These are phyloP conservation scores for Oropetium thomaeum DNA, from an alignment of 176 grass and related monocot species.

Conservation along the genomic window DNA sequence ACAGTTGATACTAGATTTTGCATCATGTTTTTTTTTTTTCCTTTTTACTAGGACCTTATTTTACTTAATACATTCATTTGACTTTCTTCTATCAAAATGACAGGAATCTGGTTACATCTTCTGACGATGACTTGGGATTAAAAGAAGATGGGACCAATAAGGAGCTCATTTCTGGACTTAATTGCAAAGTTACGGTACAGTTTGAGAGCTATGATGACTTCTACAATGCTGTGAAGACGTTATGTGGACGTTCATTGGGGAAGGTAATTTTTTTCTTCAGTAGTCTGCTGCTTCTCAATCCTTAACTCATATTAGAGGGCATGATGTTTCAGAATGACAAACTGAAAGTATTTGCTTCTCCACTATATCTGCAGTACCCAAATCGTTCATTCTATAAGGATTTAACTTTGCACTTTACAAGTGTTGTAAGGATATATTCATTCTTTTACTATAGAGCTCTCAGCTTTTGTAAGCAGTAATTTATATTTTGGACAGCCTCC, in stretches of 20 bases:
- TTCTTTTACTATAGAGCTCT: conserved; percentile 9
- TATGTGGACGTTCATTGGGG: conserved; percentile 75
- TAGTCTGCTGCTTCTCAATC: conserved; percentile 7
- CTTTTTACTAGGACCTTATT: background rate
- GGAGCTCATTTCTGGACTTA: conserved; percentile 75
- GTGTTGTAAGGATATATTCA: background rate
- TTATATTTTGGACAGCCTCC: too few species aligned
- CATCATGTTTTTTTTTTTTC: background rate
- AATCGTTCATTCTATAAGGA: too few species aligned
- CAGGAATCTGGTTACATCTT: conserved; percentile 71
- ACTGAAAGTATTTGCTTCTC: background rate
- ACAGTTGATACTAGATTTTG: background rate
- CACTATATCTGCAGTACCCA: too few species aligned
- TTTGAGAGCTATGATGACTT: conserved; percentile 85
- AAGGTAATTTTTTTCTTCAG: conserved; percentile 51
- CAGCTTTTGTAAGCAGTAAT: background rate
- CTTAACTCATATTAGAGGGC: background rate
- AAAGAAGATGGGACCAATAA: conserved; percentile 42
- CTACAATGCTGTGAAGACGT: conserved; percentile 74
- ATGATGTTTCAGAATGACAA: background rate
- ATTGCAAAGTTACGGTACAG: conserved; percentile 88
- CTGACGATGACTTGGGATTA: conserved; percentile 55
- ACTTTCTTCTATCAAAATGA: conserved; percentile 36
- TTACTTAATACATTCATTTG: conserved; percentile 22
- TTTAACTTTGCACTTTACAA: too few species aligned